Base-by-base conservation (phyloP, 495 filamentous ascomycete species). In the Emericellopsis terricola region DNA sequence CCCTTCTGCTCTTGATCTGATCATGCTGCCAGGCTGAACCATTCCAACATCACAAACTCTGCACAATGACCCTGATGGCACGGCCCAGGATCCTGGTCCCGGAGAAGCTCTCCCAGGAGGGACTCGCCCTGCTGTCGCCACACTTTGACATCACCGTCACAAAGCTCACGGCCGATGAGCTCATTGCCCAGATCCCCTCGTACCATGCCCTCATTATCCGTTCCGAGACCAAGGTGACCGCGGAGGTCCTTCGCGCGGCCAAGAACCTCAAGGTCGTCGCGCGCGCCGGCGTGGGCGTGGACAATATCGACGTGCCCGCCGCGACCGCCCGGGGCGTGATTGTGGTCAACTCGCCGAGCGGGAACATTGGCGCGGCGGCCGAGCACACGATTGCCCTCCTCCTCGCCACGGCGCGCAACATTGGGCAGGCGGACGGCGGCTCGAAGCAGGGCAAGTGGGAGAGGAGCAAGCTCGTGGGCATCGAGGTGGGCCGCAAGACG, bases 41-140 rank as follows among this genome's bases (percentile, higher is more conserved):
- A n/a, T n/a, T n/a, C n/a, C n/a, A n/a, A n/a, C n/a, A n/a, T n/a
- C n/a, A n/a, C n/a, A n/a, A n/a, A n/a, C n/a, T n/a, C n/a, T n/a
- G n/a, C n/a, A n/a, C n/a, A n/a, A n/a, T n/a, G n/a, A n/a, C n/a
- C n/a, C n/a, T n/a, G n/a, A n/a, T n/a, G 28, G 24, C 13, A 42
- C 13, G 14, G 28, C 66, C 69, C 21, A 69, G 69, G 40, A 69
- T 80, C 41, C 69, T 81, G 24, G 70, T 79, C 13, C 67, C 76
- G 1, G 76, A 81, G 47, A 80, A 78, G 47, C 63, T 81, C 32
- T 81, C 76, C n/a, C 59, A 66, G 10, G 77, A 82, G 53, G 76
- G 76, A 19, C 63, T 82, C 9, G 59, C 68, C 24, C 50, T 78
- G 6, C 60, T 82, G 15, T 53, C 59, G 9, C 53, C 47, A 7